Conservation (phyloP, 805 yeast genomes). For the Myxozyma lipomycoides region DNA sequence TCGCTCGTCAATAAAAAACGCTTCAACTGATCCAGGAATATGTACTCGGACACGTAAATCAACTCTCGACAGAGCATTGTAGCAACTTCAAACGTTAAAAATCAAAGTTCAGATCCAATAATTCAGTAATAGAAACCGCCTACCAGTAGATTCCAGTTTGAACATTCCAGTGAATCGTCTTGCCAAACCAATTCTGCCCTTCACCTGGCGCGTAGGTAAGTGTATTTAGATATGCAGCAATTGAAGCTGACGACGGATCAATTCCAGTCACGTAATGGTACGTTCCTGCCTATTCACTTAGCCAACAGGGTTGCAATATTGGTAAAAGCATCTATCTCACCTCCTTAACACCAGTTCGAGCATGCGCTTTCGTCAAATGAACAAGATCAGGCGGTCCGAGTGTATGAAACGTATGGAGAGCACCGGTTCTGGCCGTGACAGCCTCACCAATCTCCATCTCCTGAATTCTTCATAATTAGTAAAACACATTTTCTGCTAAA, state of each 20-base stretch:
- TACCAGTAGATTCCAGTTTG: conserved; percentile 43
- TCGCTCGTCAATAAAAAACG: conserved; percentile 38
- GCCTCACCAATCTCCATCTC: conserved; percentile 53
- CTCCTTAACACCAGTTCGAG: conserved; percentile 46
- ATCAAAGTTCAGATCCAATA: background rate
- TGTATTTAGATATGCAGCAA: conserved; percentile 55
- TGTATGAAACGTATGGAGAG: conserved; percentile 46
- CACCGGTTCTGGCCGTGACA: conserved; percentile 47
- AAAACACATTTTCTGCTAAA: background rate
- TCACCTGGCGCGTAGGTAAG: conserved; percentile 45
- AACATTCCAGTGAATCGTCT: conserved; percentile 43
- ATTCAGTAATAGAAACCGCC: background rate
- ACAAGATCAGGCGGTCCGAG: conserved; percentile 75
- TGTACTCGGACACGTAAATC: conserved; percentile 68
- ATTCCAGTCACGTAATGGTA: conserved; percentile 54
- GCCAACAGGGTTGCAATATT: conserved; percentile 31
- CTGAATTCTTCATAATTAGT: conserved; percentile 36
- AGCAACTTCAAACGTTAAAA: conserved; percentile 38
- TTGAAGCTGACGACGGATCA: conserved; percentile 50
- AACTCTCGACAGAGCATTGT: conserved; percentile 66
- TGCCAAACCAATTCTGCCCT: conserved; percentile 72
- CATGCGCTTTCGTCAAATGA: conserved; percentile 44
- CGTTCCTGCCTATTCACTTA: conserved; percentile 39
- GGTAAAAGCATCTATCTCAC: conserved; percentile 37
- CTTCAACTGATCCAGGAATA: conserved; percentile 49